Evolutionary conservation across 2,329 filamentous ascomycete genomes (phyloP), one percentile per base, ranked within the genome.

Genomic region (Microsporum ferrugineum): DNA sequence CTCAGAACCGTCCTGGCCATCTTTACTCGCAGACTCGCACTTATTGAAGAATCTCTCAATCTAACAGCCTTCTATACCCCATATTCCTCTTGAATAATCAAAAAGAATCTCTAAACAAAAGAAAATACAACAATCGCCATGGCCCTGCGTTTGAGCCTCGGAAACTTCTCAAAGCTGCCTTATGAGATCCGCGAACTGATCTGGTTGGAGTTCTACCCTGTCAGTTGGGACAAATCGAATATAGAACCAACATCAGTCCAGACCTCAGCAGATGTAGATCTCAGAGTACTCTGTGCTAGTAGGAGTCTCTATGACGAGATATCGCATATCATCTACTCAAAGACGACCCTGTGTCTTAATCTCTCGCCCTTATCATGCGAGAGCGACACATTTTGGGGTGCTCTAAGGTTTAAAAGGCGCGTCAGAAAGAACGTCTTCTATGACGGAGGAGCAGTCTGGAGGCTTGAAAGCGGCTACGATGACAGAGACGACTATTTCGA

Each of bases 161-260:
- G 43, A 8, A 29, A 53, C 17, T 38, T 61, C 36, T 17, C 53
- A 8, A 36, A 33, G 27, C 34, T 59, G 2, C 60, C 60, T 12
- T 39, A 31, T 31, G 60, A 61, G 56, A 56, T 61, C 17, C 43
- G 60, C 12, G 60, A 61, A 23, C 27, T 14, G 6, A 61, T 61
- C 7, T 57, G 55, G 55, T 14, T 39, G 17, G 55, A 41, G 8
- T 57, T 57, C 27, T 34, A 23, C 23, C 55, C 55, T 31, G 36
- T 14, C 7, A 12, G 12, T n/a, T 27, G n/a, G 17, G 27, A 27
- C 17, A 27, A 53, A 12, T 14, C 31, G 49, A 10, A 8, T 12
- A 4, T 8, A 53, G 10, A 8, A 17, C 29, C 12, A 27, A 14
- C 3, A 6, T 27, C 55, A 2, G 29, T 27, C 33, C 34, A 27